A percentile compares a stretch with the other conserved stretches of the same genome.
Conservation (phyloP, 2,329 filamentous ascomycete species). For the Colletotrichum viniferum region DNA sequence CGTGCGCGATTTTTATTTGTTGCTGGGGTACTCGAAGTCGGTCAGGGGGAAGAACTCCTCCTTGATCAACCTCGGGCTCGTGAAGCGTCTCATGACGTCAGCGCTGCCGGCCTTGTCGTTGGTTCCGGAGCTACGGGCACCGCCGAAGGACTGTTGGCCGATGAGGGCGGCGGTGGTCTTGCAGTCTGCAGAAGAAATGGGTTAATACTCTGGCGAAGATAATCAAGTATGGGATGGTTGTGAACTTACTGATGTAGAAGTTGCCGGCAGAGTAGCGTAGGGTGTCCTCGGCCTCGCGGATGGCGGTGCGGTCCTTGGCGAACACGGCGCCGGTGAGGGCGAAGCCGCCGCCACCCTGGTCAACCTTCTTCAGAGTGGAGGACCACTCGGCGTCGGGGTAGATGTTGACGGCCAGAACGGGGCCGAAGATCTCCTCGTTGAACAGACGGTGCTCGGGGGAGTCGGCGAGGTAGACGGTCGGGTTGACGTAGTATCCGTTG, state of each 20-base stretch:
- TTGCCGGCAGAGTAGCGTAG: constrained; percentile 61
- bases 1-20: constrained; percentile 30
- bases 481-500: constrained; percentile 53
- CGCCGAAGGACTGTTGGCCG: constrained; percentile 61
- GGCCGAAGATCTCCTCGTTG: constrained; percentile 51
- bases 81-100: constrained; percentile 53
- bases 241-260: constrained; percentile 52
- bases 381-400: constrained; percentile 49
- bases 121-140: constrained; percentile 55
- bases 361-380: constrained; percentile 38
- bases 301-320: constrained; percentile 49
- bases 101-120: constrained; percentile 62
- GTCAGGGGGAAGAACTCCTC: constrained; percentile 42
- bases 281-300: constrained; percentile 53
- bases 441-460: constrained; percentile 46
- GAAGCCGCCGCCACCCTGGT: constrained; percentile 46
- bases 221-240: background rate
- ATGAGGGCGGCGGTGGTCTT: constrained; percentile 62
- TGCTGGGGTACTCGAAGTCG: constrained; percentile 53
- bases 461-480: constrained; percentile 50
- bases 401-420: constrained; percentile 43
- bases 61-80: constrained; percentile 56
- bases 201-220: background rate
- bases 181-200: constrained; percentile 36
- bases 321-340: constrained; percentile 55